Evolutionary conservation across 345 rosid species (phyloP).

Genomic region (Eucalyptus lansdowneana): DNA sequence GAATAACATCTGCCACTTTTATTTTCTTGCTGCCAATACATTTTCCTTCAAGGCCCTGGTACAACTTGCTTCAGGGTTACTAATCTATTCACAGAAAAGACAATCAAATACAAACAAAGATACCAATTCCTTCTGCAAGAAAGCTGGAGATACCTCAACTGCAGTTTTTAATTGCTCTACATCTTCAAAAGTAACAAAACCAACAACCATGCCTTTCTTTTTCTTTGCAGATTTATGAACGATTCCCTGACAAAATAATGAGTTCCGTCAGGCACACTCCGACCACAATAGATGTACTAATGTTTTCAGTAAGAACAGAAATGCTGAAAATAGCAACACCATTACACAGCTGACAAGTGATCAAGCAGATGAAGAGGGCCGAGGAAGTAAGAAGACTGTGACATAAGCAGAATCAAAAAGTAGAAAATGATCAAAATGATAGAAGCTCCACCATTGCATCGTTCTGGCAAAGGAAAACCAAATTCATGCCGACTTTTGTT

Average conservation of each 20-base stretch:
- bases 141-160: conserved; percentile 26
- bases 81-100: not conserved
- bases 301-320: not conserved
- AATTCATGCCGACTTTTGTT: not conserved
- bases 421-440: not conserved
- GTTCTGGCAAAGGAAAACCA: not conserved
- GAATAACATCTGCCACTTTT: conserved; percentile 68
- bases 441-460: not conserved
- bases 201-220: conserved; percentile 73
- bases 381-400: not conserved
- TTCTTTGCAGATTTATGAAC: conserved; percentile 55
- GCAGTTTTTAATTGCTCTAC: conserved; percentile 50
- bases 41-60: conserved; percentile 64
- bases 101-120: not conserved
- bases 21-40: conserved; percentile 42
- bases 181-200: conserved; percentile 69
- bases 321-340: not conserved
- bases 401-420: not conserved
- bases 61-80: not conserved
- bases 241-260: conserved; percentile 36
- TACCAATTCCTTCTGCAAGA: not conserved
- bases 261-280: not conserved
- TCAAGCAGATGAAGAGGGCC: not conserved
- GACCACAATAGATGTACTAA: not conserved
- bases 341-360: not conserved